A percentile compares a stretch with the other conserved stretches of the same genome.
Evolutionary conservation across 352 stramenopile species (phyloP).

Genomic region (Phytophthora multivora): DNA sequence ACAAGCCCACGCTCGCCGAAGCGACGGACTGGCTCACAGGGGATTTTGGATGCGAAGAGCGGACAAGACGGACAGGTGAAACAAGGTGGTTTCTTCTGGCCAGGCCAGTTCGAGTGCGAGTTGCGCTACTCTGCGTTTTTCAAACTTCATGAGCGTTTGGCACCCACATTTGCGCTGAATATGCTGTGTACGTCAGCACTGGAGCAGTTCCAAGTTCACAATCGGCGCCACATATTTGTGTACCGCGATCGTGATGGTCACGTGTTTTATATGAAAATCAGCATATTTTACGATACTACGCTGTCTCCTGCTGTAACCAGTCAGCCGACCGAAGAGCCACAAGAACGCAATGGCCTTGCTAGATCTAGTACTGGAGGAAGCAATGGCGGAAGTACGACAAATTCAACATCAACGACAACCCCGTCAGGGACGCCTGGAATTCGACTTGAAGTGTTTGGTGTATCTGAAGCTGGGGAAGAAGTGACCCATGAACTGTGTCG

Average conservation of each 20-base stretch:
- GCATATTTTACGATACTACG: constrained; percentile 47
- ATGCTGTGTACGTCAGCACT: constrained; percentile 84
- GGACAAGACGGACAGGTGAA: constrained; percentile 19
- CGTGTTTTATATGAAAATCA: constrained; percentile 92
- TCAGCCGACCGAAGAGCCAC: constrained; percentile 27
- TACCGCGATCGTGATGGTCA: constrained; percentile 85
- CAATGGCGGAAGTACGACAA: constrained; percentile 11
- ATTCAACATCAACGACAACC: constrained; percentile 10
- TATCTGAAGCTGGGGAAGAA: constrained; percentile 81
- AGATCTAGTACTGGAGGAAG: constrained; percentile 33
- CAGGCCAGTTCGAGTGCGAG: constrained; percentile 86
- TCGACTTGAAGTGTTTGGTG: constrained; percentile 83
- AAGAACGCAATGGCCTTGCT: constrained; percentile 27
- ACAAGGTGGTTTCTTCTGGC: constrained; percentile 76
- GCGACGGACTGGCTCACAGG: constrained; percentile 35
- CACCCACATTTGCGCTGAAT: constrained; percentile 79
- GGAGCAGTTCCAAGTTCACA: constrained; percentile 91
- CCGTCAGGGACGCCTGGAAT: constrained; percentile 47
- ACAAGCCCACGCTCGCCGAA: constrained; percentile 51
- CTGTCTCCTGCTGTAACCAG: constrained; percentile 5
- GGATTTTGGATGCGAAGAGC: constrained; percentile 25
- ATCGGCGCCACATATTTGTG: constrained; percentile 87
- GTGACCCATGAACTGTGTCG: constrained; percentile 83
- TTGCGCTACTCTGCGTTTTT: constrained; percentile 82
- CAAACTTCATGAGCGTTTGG: constrained; percentile 78